Evolutionary conservation across 768 basidiomycete species (phyloP), one percentile per base, ranked within the genome.

Genomic region (Melanogaster broomeanus): DNA sequence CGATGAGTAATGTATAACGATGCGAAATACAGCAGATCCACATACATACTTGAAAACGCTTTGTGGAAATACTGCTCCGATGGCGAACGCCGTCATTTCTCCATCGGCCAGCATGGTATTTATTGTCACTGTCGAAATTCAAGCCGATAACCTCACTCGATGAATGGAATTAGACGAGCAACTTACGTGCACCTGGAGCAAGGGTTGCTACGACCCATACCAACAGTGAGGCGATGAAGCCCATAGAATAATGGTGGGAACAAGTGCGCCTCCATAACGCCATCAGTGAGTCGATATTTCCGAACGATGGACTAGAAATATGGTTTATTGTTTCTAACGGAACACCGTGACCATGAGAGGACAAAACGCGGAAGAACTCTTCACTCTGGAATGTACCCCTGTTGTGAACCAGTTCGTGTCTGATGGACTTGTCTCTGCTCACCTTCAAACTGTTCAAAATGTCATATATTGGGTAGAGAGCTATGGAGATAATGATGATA

Each of bases 401-500:
- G n/a, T n/a, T n/a, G n/a, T 13, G 7, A 33, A n/a, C 7, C 18
- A 34, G 30, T 25, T 12, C 11, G 3, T 15, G 10, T 31, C 5
- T 9, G 21, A 7, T 16, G 13, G 18, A 42, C 41, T 16, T 10
- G 6, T n/a, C 12, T 2, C 19, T 7, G 13, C 56, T 33, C 34
- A 57, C 65, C 52, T 55, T 61, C 25, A 66, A 28, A 18, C 24
- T 51, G 9, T 60, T 56, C 34, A 67, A 4, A 0, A 62, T 21
- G 21, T 45, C 45, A 3, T 52, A 53, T 15, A 69, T n/a, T 2
- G 67, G 66, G 42, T 45, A 58, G 16, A 67, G 60, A 1, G 63
- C 64, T n/a, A 67, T 60, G 38, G 58, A 62, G 24, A 67, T 51
- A n/a, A 69, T 22, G 25, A 69, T 48, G 35, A 67, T 67, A 15